Conservation (phyloP, 768 basidiomycete genomes). For the Pulveroboletus sp. region DNA sequence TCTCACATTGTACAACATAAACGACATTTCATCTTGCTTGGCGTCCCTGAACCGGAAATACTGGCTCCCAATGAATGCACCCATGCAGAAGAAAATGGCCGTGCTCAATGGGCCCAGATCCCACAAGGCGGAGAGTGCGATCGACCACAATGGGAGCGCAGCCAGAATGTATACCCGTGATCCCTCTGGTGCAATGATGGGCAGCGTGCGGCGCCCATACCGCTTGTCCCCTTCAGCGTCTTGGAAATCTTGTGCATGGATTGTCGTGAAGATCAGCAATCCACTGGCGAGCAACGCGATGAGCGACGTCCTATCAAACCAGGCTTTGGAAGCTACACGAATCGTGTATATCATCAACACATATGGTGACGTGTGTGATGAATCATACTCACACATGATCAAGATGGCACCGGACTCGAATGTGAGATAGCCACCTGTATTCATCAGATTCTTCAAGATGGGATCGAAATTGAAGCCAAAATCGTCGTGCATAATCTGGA, state of each 20-base stretch:
- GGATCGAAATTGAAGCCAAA: constrained; percentile 20
- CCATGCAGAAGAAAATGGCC: constrained; percentile 6
- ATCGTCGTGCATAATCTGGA: constrained; percentile 31
- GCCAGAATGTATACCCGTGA: constrained; percentile 11
- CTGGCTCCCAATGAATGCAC: constrained; percentile 13
- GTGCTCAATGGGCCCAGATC: constrained; percentile 9
- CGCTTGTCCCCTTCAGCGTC: constrained; percentile 31
- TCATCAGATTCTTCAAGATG: not conserved
- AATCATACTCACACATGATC: not conserved
- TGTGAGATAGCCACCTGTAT: not conserved
- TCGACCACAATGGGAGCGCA: constrained; percentile 13
- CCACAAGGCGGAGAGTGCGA: constrained; percentile 3
- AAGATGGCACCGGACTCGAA: not conserved
- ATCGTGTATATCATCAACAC: too few species aligned
- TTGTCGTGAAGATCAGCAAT: constrained; percentile 33
- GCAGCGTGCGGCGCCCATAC: constrained; percentile 30
- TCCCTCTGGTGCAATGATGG: constrained; percentile 21
- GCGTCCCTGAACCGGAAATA: constrained; percentile 11
- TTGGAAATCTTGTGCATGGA: constrained; percentile 36
- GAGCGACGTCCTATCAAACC: constrained; percentile 13
- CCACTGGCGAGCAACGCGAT: constrained; percentile 25
- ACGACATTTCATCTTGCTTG: constrained; percentile 9
- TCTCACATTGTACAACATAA: constrained; percentile 15
- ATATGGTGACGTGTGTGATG: too few species aligned
- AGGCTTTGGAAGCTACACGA: constrained; percentile 5